phyloP scores from a whole-genome alignment of 1,284 basidiomycete species.

The Fomitopsis palustris region DNA sequence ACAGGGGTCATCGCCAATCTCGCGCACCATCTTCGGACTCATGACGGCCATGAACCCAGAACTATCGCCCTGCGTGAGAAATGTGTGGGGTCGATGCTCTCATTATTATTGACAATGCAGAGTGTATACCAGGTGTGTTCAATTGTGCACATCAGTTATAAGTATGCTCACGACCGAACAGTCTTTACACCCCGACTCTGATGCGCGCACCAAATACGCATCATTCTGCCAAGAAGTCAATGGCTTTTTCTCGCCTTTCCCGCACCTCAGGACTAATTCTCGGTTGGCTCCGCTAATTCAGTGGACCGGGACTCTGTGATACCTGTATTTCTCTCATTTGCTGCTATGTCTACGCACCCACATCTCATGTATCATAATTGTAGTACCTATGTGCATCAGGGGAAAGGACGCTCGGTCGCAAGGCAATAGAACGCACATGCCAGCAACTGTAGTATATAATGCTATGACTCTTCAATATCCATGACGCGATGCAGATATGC shows the following conservation, averaged over 20 bases:
- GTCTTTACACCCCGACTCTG: slow-evolving; percentile 3
- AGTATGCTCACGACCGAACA: background rate
- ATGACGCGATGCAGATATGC: slow-evolving; percentile 19
- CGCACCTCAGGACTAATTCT: background rate
- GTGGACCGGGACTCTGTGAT: background rate
- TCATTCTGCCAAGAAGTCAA: slow-evolving; percentile 8
- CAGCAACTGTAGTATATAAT: background rate
- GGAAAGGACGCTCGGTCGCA: too few relatives aligned
- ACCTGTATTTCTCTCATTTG: background rate
- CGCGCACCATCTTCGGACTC: slow-evolving; percentile 10
- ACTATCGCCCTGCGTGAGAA: slow-evolving; percentile 15
- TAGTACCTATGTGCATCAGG: background rate
- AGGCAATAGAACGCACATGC: too few relatives aligned
- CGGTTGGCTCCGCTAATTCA: background rate
- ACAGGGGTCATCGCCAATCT: slow-evolving; percentile 24
- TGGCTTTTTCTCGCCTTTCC: background rate
- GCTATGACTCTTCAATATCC: background rate
- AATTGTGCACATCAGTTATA: background rate
- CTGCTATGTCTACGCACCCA: background rate
- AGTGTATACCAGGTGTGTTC: slow-evolving; percentile 19
- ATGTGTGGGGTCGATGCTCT: slow-evolving; percentile 17
- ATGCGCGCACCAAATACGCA: background rate
- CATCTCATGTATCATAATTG: background rate
- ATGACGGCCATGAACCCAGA: slow-evolving; percentile 5
- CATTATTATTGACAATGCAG: slow-evolving; percentile 22